Base-by-base conservation (phyloP, 352 stramenopile species). In the Plasmopara muralis region DNA sequence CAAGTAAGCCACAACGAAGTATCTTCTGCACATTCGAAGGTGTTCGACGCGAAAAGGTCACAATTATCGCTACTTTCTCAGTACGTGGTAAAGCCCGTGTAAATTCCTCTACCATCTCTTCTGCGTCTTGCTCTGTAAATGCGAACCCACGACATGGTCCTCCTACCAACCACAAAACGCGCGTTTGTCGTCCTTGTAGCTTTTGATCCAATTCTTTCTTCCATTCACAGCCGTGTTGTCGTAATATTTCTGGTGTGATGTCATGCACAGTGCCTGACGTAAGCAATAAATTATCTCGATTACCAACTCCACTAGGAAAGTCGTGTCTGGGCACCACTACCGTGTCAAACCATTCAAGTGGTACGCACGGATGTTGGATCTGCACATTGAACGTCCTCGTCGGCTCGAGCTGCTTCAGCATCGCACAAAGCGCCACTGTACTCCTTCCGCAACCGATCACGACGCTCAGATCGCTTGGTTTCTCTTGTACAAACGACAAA, bases 31-130 rank as follows among this genome's bases (percentile, higher is more conserved):
- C 73, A 37, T 67, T 50, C 15, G n/a, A 10, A 0, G 77, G 77
- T 28, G 80, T 91, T 7, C 80, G 64, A 7, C 80, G 47, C 2
- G 80, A 91, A 40, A 89, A 91, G 5, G 75, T 89, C 53, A 80
- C 77, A 0, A 91, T 50, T 28, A 91, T 55, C 2, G 66, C 59
- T 6, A 55, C 15, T 18, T 66, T 53, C 14, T 62, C 53, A 4
- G 33, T 15, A 30, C 59, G n/a, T 4, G 63, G 41, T 12, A 66
- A 5, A 5, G 51, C 55, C 14, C n/a, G 9, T 0, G 72, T 54
- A 12, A 87, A 70, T 37, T 80, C 35, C 0, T 57, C 33, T 2
- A 61, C 63, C 78, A 89, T 89, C 4, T 38, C 48, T 1, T 64
- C 38, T 0, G 66, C 68, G 6, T 80, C 57, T 1, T 55, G 13